Evolutionary conservation across 768 basidiomycete species (phyloP), one percentile per base, ranked within the genome.

Genomic region (Mycena rosella): DNA sequence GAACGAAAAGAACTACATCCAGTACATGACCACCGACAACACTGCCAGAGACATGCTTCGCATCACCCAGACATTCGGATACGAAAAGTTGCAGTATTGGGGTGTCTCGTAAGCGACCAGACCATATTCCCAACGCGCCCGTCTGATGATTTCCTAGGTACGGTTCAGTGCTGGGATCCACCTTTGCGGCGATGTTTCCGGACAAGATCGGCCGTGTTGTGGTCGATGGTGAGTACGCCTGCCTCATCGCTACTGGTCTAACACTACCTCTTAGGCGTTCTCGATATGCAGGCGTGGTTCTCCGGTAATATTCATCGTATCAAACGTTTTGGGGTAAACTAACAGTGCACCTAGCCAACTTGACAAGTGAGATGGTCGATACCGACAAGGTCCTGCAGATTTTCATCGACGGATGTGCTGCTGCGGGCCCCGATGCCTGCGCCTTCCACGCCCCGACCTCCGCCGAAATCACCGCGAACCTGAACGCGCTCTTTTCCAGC

Each of bases 31-130:
- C n/a, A 67, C 64, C 4, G 69, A 65, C 22, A 22, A 67, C 29
- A 62, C 63, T 24, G 55, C 60, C 30, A 15, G 69, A 27, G 69
- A 70, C 29, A 70, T 70, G 64, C 45, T 70, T 14, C 53, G 48
- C 20, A 70, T 70, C 24, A 49, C 45, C 42, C 18, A 61, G 24
- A 54, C 57, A 20, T 51, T 49, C 27, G 65, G 65, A 14, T 32
- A 27, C 11, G 60, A 66, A 18, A 66, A 70, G 51, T n/a, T 70
- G 20, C 51, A 62, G 26, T 65, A 65, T 42, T 65, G 64, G 64
- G 64, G 64, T 26, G 22, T 65, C 57, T 65, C 64, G 64, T 56
- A 17, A 38, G 38, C 15, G 15, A 17, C 15, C 15, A 10, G 38
- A 17, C 38, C 38, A 3, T 14, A 10, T 38, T 38, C 38, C 14